phyloP scores from a whole-genome alignment of 2,329 filamentous ascomycete species.

The Aspergillus caelatus region DNA sequence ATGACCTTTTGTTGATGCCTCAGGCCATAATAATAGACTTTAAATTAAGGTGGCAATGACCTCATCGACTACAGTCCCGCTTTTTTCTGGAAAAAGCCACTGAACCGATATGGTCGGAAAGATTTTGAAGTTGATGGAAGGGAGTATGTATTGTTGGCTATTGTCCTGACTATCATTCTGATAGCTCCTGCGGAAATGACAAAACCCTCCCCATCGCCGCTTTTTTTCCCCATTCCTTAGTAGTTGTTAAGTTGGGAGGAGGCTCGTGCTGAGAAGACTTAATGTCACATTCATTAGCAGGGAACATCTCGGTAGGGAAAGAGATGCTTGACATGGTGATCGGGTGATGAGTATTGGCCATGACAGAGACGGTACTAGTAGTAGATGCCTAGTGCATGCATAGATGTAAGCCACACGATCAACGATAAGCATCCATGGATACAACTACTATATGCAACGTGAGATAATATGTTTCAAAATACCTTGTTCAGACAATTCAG shows the following conservation, averaged over 20 bases:
- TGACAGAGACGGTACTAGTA: background rate
- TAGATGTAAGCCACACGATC: background rate
- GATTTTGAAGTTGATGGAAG: background rate
- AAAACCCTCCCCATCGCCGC: background rate
- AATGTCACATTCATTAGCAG: background rate
- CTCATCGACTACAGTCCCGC: slow-evolving; percentile 6
- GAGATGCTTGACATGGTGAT: background rate
- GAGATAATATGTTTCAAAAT: background rate
- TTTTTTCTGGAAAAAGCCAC: slow-evolving; percentile 9
- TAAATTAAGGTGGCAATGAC: slow-evolving; percentile 3
- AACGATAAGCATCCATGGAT: background rate
- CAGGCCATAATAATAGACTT: background rate
- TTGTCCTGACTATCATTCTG: background rate
- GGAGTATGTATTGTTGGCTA: background rate
- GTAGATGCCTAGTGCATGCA: background rate
- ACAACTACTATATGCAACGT: background rate
- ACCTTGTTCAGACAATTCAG: background rate
- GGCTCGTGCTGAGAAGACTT: background rate
- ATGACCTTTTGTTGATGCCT: background rate
- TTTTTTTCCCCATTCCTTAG: background rate
- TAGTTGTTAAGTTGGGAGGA: background rate
- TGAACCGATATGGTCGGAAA: background rate
- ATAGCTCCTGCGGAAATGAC: background rate
- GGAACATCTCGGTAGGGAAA: background rate
- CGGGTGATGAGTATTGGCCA: background rate